Conservation (phyloP, 2,329 filamentous ascomycete species). For the Colletotrichum sp. region DNA sequence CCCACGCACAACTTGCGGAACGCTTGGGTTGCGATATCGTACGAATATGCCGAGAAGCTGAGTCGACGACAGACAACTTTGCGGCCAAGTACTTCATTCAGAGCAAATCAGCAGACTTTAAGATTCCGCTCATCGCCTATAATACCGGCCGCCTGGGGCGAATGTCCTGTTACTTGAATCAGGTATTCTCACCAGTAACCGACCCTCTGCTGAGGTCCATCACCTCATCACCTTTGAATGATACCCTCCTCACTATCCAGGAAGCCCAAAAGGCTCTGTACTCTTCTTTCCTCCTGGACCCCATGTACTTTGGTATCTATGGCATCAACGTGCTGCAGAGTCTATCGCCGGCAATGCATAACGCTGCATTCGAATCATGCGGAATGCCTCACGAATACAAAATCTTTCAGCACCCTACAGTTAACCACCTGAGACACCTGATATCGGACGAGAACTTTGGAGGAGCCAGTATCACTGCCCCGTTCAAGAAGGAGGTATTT, state of each 20-base stretch:
- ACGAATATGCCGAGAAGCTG: conserved; percentile 62
- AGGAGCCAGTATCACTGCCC: conserved; percentile 73
- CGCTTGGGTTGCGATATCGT: conserved; percentile 65
- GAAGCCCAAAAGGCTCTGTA: conserved; percentile 71
- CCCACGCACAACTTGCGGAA: conserved; percentile 62
- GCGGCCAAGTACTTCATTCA: conserved; percentile 60
- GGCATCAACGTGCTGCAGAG: conserved; percentile 74
- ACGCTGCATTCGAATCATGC: conserved; percentile 67
- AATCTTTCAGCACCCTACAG: conserved; percentile 63
- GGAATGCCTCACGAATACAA: conserved; percentile 73
- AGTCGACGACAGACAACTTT: conserved; percentile 64
- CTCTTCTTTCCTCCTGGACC: conserved; percentile 68
- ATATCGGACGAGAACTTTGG: conserved; percentile 72
- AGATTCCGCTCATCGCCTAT: conserved; percentile 64
- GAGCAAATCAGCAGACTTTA: conserved; percentile 43
- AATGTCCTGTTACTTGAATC: conserved; percentile 70
- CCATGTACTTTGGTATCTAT: conserved; percentile 75
- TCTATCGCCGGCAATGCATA: conserved; percentile 79
- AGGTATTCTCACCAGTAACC: conserved; percentile 65
- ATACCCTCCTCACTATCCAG: conserved; percentile 55
- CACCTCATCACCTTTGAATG: conserved; percentile 18
- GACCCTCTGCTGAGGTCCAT: conserved; percentile 32
- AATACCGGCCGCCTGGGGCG: conserved; percentile 68
- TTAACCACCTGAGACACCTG: conserved; percentile 67
- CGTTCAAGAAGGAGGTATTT: conserved; percentile 77